phyloP scores from a whole-genome alignment of 2,329 filamentous ascomycete genomes.

The Mycosphaerella arachidis region DNA sequence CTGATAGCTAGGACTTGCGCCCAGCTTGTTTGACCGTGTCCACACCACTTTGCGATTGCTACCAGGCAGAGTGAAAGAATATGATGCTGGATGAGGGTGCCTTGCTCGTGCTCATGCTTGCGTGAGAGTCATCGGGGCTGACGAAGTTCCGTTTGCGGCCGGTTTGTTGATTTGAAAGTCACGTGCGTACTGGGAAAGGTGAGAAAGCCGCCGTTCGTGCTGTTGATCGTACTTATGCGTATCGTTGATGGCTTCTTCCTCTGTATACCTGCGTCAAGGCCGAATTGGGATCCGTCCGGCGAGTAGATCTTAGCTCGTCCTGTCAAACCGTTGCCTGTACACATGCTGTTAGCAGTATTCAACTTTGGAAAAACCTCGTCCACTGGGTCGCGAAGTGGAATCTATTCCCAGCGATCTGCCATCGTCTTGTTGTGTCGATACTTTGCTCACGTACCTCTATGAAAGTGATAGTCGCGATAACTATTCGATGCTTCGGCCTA shows the following conservation, averaged over 20 bases:
- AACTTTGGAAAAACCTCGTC: too few species aligned
- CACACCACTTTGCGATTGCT: conserved; percentile 4
- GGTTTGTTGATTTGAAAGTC: conserved; percentile 3
- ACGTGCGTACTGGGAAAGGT: not conserved
- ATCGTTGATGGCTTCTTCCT: conserved; percentile 6
- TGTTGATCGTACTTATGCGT: not conserved
- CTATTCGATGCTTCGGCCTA: too few species aligned
- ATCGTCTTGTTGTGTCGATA: too few species aligned
- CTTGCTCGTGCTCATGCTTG: conserved; percentile 7
- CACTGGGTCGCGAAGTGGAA: too few species aligned
- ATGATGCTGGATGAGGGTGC: conserved; percentile 6
- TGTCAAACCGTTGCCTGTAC: conserved; percentile 3
- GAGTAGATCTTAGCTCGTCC: conserved; percentile 1
- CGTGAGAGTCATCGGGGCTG: not conserved
- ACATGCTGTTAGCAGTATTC: too few species aligned
- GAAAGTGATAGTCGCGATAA: too few species aligned
- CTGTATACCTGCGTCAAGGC: conserved; percentile 5
- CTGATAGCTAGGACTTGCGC: conserved; percentile 1
- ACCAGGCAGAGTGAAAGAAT: conserved; percentile 7
- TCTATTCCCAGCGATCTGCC: too few species aligned
- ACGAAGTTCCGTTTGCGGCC: not conserved
- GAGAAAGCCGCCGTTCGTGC: not conserved
- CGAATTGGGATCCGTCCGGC: not conserved
- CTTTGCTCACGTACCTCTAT: too few species aligned
- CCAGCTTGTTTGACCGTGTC: not conserved